Evolutionary conservation across 345 rosid species (phyloP), one percentile per base, ranked within the genome.

Genomic region (Populus deltoides): DNA sequence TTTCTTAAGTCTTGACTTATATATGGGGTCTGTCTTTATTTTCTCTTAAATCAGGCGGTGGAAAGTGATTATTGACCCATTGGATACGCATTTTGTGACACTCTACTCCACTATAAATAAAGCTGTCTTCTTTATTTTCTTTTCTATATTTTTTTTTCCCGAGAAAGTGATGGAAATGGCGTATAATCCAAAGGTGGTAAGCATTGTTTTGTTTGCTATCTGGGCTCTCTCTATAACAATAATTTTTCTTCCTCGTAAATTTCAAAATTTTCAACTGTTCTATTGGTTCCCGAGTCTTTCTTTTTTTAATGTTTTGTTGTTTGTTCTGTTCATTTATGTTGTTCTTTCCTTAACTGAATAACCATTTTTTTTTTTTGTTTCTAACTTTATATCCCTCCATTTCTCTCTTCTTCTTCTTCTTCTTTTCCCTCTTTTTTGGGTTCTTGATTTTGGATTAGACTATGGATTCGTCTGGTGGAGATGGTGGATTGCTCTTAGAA

Each of bases 151-250:
- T 71, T 38, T 29, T 66, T 82, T 80, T 69, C 79, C 74, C 59
- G 41, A 63, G 81, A 82, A 76, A 83, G 74, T 79, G 65, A 81
- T 70, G 85, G 88, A 85, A 70, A 81, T 75, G 87, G 86, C 85
- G 88, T 93, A 87, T 38, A 85, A 79, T 73, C 83, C 91, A 70
- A 90, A 87, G 89, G 35, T 85, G 89, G 93, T 86, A 67, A 87
- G 89, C 38, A 57, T 36, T 38, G 10, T 2, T 24, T 17, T 18
- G 7, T 25, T 36, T 59, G 39, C 24, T 71, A 45, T 78, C 75
- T 25, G 78, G 82, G 79, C 10, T 9, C 63, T 59, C 63, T 59
- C 29, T 1, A 59, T 59, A 59, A 1, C 24, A n/a, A 59, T 70
- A 75, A 41, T 43, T 45, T 53, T 39, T 47, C 1, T 53, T 11